Conservation (phyloP, 306 rosid genomes). For the Vachellia collinsii region DNA sequence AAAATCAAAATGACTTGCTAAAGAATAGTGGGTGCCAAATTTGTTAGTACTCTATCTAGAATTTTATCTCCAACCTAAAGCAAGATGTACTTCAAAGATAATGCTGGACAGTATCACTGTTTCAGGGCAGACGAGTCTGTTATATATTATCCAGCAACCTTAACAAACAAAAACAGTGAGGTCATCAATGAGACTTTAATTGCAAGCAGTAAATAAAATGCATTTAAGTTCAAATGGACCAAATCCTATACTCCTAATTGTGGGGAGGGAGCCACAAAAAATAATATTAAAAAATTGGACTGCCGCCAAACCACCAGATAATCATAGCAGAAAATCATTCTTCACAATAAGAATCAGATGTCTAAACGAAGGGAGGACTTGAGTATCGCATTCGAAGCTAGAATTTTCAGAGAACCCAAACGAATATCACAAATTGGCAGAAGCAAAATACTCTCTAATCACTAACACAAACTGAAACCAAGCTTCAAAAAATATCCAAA, state of each 20-base stretch:
- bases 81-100: too few relatives aligned
- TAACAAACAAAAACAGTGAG: background rate
- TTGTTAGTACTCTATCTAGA: too few relatives aligned
- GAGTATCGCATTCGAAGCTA: conserved; percentile 13
- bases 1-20: too few relatives aligned
- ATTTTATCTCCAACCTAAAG: too few relatives aligned
- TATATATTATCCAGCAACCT: background rate
- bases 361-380: conserved; percentile 1
- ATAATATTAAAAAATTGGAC: too few relatives aligned
- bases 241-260: too few relatives aligned
- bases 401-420: background rate
- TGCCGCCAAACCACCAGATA: conserved; percentile 16
- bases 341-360: conserved; percentile 26
- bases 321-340: conserved; percentile 5
- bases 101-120: background rate
- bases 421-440: conserved; percentile 1
- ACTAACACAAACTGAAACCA: background rate
- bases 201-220: background rate
- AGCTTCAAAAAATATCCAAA: background rate
- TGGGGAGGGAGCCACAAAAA: background rate
- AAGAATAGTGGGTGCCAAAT: too few relatives aligned
- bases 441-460: background rate
- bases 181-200: background rate
- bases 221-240: background rate
- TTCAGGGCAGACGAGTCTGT: background rate